Base-by-base conservation (phyloP, 1,284 basidiomycete species). In the Lignosus rhinocerotis region DNA sequence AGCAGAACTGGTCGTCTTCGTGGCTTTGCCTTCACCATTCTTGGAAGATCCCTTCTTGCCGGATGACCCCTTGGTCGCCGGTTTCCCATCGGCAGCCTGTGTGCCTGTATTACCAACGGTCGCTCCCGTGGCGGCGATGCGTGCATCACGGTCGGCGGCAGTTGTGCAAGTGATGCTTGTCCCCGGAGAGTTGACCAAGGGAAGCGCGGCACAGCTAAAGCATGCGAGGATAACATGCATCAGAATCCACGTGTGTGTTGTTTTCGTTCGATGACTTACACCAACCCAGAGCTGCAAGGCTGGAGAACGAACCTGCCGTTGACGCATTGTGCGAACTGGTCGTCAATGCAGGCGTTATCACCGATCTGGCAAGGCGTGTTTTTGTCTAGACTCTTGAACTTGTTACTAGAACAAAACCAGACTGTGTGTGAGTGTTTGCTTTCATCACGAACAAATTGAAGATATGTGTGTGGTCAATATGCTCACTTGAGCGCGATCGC, bases 401-500 rank as follows among this genome's bases (percentile, higher is more conserved):
- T 73, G 43, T 75, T 68, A 67, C 82, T 83, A 60, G 14, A 30
- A n/a, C 68, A 32, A 67, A 2, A 34, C 42, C 17, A 44, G 19
- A 33, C 16, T 6, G 25, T 14, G 25, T 30, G 53, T 62, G 38
- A 61, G 51, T 31, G 19, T 52, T 45, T 53, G 51, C 53, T 53
- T 39, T 53, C 42, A 39, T 51, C 44, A 55, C 59, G 53, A 61
- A 59, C 53, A 43, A 4, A 25, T 25, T 38, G 51, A 44, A 49
- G 32, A 36, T 19, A 34, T 30, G 33, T 14, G 41, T 16, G 32
- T 14, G 25, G 19, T 46, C 21, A 42, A 44, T n/a, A 30, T 6
- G 72, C 78, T 54, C 55, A 82, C 85, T 85, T 85, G 25, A 77
- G 68, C 14, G 77, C 74, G 61, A 84, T 78, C 46, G 84, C 82